A percentile compares a stretch with the other conserved stretches of the same genome.
Evolutionary conservation across 306 rosid species (phyloP).

Genomic region (Trifolium pratense): DNA sequence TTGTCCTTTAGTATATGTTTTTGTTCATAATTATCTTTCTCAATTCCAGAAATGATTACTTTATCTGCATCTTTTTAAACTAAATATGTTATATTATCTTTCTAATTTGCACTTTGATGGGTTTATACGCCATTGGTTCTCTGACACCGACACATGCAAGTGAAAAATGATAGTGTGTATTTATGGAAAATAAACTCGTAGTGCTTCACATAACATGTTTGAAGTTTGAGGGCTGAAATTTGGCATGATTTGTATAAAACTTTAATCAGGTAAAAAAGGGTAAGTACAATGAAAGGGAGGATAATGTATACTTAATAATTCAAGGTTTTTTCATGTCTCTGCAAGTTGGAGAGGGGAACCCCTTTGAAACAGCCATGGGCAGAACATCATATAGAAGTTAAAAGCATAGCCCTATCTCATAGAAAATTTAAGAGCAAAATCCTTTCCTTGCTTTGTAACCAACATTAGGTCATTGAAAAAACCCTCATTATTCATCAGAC

Average conservation of each 20-base stretch:
- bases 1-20: constrained; percentile 28
- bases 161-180: constrained; percentile 15
- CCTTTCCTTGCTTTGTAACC: background rate
- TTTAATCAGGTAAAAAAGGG: constrained; percentile 22
- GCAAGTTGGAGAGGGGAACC: constrained; percentile 24
- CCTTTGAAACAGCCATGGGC: constrained; percentile 24
- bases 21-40: constrained; percentile 16
- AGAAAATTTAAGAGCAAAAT: constrained; percentile 16
- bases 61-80: constrained; percentile 6
- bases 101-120: constrained; percentile 31
- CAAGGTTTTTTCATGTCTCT: constrained; percentile 11
- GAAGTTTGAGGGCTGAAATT: constrained; percentile 28
- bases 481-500: constrained; percentile 19
- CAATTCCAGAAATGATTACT: constrained; percentile 9
- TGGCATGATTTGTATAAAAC: background rate
- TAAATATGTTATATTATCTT: background rate
- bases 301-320: background rate
- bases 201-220: constrained; percentile 13
- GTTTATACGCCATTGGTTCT: constrained; percentile 19
- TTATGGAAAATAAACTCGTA: constrained; percentile 15
- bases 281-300: constrained; percentile 23
- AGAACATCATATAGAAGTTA: constrained; percentile 8
- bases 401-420: background rate
- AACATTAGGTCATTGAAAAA: constrained; percentile 17
- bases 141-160: background rate